phyloP scores from a whole-genome alignment of 108 stramenopile species.

The Pseudonitzschia delicatissima region DNA sequence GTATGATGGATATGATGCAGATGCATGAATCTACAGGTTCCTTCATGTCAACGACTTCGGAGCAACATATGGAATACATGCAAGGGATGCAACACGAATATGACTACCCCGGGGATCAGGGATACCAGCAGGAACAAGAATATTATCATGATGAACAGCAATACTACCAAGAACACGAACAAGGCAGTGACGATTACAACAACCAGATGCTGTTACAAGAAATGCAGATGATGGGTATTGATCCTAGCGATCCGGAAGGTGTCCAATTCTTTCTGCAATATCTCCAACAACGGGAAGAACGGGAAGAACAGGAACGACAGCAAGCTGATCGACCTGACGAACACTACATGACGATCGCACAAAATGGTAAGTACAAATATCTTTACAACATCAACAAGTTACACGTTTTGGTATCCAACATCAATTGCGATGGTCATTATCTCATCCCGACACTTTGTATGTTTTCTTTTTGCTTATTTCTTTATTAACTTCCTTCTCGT shows the following conservation, averaged over 20 bases:
- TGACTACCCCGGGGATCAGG: background rate
- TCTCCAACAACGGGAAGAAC: constrained; percentile 34
- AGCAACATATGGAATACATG: constrained; percentile 11
- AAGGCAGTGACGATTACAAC: background rate
- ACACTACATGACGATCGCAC: constrained; percentile 83
- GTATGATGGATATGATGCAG: constrained; percentile 18
- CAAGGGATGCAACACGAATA: background rate
- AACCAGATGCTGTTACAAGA: constrained; percentile 21
- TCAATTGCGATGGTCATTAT: background rate
- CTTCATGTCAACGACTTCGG: constrained; percentile 11
- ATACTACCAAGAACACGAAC: background rate
- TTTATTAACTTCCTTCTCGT: background rate
- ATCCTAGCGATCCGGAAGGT: constrained; percentile 20
- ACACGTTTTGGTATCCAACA: background rate
- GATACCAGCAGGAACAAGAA: background rate
- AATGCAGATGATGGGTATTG: constrained; percentile 23
- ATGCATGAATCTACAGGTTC: constrained; percentile 11
- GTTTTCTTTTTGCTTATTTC: background rate
- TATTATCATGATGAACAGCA: constrained; percentile 7
- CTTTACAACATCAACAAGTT: background rate
- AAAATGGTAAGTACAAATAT: constrained; percentile 65
- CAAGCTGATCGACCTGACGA: constrained; percentile 49
- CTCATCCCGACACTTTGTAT: background rate
- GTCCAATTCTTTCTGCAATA: constrained; percentile 31
- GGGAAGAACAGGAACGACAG: constrained; percentile 32